These are phyloP conservation scores for Acanthamoeba healyi DNA, from an alignment of 208 protist genomes.

Conservation along the genomic window DNA sequence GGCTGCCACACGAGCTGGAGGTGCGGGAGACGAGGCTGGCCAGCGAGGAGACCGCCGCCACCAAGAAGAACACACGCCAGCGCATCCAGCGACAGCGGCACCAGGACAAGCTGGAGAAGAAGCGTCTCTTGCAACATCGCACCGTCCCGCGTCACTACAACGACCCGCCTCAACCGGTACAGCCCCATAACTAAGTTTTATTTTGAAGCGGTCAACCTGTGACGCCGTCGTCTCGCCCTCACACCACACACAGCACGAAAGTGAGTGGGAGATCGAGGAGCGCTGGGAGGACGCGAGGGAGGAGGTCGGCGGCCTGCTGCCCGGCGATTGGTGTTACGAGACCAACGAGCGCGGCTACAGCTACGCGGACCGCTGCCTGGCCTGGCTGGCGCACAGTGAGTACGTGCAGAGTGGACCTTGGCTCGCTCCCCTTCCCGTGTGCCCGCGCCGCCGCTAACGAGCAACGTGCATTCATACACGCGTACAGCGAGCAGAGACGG, in stretches of 20 bases:
- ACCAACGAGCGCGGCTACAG: not conserved
- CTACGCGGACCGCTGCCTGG: not conserved
- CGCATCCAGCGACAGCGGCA: not conserved
- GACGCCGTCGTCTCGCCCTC: too few species aligned
- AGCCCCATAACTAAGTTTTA: not conserved
- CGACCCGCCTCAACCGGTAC: not conserved
- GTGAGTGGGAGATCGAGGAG: not conserved
- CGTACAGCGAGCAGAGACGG: not conserved
- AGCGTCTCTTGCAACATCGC: not conserved
- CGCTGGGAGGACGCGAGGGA: not conserved
- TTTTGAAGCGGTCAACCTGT: not conserved
- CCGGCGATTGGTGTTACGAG: not conserved
- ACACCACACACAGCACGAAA: too few species aligned
- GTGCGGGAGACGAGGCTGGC: not conserved
- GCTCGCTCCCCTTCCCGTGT: too few species aligned
- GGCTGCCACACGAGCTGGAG: not conserved
- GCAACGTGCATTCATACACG: too few species aligned
- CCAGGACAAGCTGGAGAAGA: not conserved
- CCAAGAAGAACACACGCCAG: not conserved
- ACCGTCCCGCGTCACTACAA: not conserved
- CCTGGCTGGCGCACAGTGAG: not conserved
- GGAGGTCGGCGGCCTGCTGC: not conserved
- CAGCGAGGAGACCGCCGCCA: not conserved
- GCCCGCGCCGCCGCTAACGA: too few species aligned
- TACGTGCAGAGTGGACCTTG: too few species aligned